Base-by-base conservation (phyloP, 257 asterid genomes). In the Jasminum sambac region DNA sequence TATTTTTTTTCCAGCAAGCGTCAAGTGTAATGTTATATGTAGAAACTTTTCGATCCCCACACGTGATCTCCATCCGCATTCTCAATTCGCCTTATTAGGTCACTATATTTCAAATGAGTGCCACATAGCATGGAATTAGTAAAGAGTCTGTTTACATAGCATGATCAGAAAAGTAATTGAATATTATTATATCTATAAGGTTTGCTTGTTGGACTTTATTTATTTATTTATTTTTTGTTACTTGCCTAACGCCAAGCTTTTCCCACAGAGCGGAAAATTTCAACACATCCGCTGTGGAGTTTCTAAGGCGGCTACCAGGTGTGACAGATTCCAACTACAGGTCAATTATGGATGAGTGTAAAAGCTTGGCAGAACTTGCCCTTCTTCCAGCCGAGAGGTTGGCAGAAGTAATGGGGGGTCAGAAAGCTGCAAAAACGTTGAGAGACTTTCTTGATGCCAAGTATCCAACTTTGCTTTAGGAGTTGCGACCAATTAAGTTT, bases 361-460 rank as follows among this genome's bases (percentile, higher is more conserved):
- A 78, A 30, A 86, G 86, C 87, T 81, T 94, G 79, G 89, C 98
- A 6, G 99, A 91, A 63, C 83, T 94, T 46, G 95, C 93, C 16
- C 84, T 83, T n/a, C 91, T 88, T 72, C 96, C 98, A 0, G 21
- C 78, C 12, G 96, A 94, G 80, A 87, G 78, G 81, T 86, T 94
- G 8, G 90, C 88, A 0, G 96, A 75, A 46, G 19, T 94, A 74
- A 94, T 89, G 96, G 99, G 98, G 19, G 96, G 98, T 68, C 93
- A 77, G 34, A 91, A 82, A 74, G 85, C 96, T 61, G 99, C 96
- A 21, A 91, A 89, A 77, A 83, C 87, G 70, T 76, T 94, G 85
- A 91, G 96, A 77, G 96, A 91, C 65, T 94, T 94, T 81, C 89
- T 94, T 11, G 98, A 94, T 85, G 99, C 99, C 77, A 94, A 86